A percentile compares a stretch with the other conserved stretches of the same genome.
Conservation (phyloP, 352 stramenopile species). For the Pythium volutum region DNA sequence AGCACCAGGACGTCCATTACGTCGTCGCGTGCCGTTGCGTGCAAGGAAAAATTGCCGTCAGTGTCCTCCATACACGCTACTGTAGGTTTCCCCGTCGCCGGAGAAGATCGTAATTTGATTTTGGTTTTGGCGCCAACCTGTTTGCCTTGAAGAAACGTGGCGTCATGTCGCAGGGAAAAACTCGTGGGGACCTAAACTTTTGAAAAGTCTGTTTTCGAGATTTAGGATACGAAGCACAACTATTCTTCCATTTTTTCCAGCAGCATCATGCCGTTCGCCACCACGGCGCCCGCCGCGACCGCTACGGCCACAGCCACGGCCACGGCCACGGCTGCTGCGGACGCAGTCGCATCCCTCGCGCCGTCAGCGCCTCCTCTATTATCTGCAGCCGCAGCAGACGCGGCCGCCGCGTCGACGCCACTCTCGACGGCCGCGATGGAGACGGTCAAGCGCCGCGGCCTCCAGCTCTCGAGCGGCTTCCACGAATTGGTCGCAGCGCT, state of each 20-base stretch:
- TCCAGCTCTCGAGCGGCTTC: constrained; percentile 21
- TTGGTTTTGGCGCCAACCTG: too few relatives aligned
- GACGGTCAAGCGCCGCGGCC: constrained; percentile 23
- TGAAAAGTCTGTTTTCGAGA: too few relatives aligned
- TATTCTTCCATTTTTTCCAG: background rate
- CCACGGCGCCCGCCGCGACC: background rate
- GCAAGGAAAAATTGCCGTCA: too few relatives aligned
- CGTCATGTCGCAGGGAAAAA: too few relatives aligned
- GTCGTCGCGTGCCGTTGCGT: too few relatives aligned
- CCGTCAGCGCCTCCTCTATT: background rate
- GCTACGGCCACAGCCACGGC: background rate
- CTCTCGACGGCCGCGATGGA: constrained; percentile 24
- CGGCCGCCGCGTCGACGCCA: background rate
- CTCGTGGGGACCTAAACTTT: too few relatives aligned
- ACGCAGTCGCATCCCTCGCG: background rate
- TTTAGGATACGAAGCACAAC: too few relatives aligned
- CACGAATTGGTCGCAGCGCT: constrained; percentile 20
- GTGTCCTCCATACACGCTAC: too few relatives aligned
- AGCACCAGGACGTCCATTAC: constrained; percentile 99
- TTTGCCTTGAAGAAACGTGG: too few relatives aligned
- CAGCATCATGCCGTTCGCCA: constrained; percentile 3
- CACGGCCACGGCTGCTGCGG: background rate
- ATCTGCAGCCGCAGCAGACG: background rate
- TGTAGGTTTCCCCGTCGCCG: too few relatives aligned
- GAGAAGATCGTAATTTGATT: too few relatives aligned